Evolutionary conservation across 2,329 filamentous ascomycete genomes (phyloP).

Genomic region (Alternaria tenuissima): DNA sequence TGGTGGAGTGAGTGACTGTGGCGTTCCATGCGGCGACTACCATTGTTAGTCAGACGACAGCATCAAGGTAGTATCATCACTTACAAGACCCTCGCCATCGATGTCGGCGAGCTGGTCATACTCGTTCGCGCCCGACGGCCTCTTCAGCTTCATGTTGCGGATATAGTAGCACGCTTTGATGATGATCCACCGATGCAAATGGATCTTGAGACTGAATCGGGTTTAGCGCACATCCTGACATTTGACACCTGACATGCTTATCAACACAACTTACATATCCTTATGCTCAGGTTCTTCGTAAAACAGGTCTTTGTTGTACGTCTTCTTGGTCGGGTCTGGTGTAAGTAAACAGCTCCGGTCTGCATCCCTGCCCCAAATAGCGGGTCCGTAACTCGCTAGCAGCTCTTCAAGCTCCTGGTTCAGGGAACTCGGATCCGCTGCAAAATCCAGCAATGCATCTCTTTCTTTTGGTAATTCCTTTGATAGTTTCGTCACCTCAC

Average conservation of each 20-base stretch:
- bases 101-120: conserved; percentile 43
- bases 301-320: conserved; percentile 45
- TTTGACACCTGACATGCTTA: conserved; percentile 8
- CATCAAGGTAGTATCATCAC: conserved; percentile 9
- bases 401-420: conserved; percentile 45
- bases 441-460: conserved; percentile 49
- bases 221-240: conserved; percentile 19
- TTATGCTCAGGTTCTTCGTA: conserved; percentile 45
- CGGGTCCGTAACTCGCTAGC: conserved; percentile 42
- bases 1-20: conserved; percentile 38
- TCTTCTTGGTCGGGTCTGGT: conserved; percentile 45
- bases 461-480: conserved; percentile 50
- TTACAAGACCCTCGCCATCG: conserved; percentile 36
- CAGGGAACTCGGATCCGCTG: conserved; percentile 42
- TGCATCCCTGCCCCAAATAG: conserved; percentile 47
- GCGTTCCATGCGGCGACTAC: conserved; percentile 44
- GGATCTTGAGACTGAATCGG: conserved; percentile 42
- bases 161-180: conserved; percentile 52
- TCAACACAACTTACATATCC: conserved; percentile 37
- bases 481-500: conserved; percentile 46
- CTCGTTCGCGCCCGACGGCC: conserved; percentile 40
- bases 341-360: conserved; percentile 46
- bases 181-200: conserved; percentile 51
- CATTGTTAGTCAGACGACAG: conserved; percentile 22
- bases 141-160: conserved; percentile 49